Conservation (phyloP, 2,329 filamentous ascomycete genomes). For the Trichoderma harzianum region DNA sequence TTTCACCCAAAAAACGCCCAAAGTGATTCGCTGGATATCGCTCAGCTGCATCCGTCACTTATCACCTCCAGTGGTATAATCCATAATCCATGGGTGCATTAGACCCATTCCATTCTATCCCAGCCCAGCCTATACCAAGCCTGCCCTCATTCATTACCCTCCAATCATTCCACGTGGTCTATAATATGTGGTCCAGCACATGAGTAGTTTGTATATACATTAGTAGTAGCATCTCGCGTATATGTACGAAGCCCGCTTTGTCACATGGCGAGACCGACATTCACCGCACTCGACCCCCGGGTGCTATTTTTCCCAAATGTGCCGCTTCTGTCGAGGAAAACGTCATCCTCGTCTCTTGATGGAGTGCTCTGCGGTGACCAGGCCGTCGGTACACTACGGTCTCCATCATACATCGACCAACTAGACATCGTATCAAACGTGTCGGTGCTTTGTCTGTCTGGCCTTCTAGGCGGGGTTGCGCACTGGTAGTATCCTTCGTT, state of each 20-base stretch:
- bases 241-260: conserved; percentile 10
- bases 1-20: not conserved
- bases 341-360: conserved; percentile 39
- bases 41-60: conserved; percentile 14
- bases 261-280: conserved; percentile 32
- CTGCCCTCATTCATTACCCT: conserved; percentile 7
- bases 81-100: not conserved
- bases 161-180: conserved; percentile 8
- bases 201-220: conserved; percentile 17
- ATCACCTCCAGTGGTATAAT: conserved; percentile 7
- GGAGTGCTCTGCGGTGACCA: conserved; percentile 48
- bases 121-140: conserved; percentile 6
- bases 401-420: conserved; percentile 46
- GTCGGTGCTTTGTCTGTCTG: conserved; percentile 40
- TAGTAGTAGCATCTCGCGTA: conserved; percentile 12
- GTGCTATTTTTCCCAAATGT: conserved; percentile 31
- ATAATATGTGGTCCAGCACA: conserved; percentile 19
- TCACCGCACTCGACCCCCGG: conserved; percentile 21
- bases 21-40: not conserved
- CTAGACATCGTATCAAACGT: conserved; percentile 49
- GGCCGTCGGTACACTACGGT: conserved; percentile 45
- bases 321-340: conserved; percentile 35
- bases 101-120: not conserved
- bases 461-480: conserved; percentile 37
- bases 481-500: conserved; percentile 59